Evolutionary conservation across 139 green algal genomes (phyloP), one percentile per base, ranked within the genome.

Genomic region (Chlamydomonas incerta): DNA sequence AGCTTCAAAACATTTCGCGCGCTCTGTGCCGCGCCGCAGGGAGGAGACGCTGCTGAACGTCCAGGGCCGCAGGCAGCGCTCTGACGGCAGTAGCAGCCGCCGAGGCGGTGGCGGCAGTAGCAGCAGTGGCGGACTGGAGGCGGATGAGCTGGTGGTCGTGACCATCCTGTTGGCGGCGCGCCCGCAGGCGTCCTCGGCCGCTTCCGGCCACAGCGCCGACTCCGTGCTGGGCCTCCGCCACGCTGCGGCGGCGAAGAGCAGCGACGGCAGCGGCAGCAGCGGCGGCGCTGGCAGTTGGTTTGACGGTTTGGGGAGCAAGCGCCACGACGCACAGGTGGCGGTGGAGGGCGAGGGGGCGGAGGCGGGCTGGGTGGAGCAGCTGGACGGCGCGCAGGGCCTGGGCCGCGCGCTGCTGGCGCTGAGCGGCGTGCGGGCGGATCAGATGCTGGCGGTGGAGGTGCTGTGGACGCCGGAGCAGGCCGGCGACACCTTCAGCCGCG

Each of bases 391-490:
- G 26, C 20, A 31, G 28, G 60, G 35, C 35, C 13, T 70, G 63
- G 13, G 28, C 4, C 26, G 63, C 15, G 68, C 68, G 34, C 68
- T 74, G 20, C 34, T 29, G 68, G 17, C 5, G 35, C 35, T 74
- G 34, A 15, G n/a, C 15, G 68, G 14, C 11, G 68, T 55, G 68
- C 34, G 34, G 34, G 13, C 24, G 68, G 34, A 57, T 10, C 33
- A 74, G 13, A 35, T 74, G 1, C 10, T 74, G 68, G 68, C 33
- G 24, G 68, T 74, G 68, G 68, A 74, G 68, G 14, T 74, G 68
- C 68, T 74, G 68, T 74, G 68, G 68, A 74, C 68, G 9, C 68
- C 68, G 5, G 68, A 74, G 70, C 37, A 23, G 18, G 37, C 70
- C 3, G 70, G 26, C 11, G 70, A 75, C 70, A 26, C 70, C 41